Base-by-base conservation (phyloP, 2,329 filamentous ascomycete species). In the Diaporthe nobilis region DNA sequence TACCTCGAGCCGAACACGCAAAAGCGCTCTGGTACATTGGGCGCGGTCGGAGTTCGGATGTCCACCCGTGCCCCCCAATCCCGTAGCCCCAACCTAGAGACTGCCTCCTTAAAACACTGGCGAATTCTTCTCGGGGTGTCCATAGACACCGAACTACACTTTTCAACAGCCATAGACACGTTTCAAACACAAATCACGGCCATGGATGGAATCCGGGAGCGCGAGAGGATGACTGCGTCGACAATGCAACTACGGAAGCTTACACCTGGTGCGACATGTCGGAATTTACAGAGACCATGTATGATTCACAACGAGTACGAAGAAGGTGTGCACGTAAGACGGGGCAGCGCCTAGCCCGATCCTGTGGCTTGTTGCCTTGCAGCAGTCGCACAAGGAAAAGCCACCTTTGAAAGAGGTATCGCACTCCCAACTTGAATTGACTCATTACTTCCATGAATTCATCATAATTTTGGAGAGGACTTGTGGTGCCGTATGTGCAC, bases 41-140 rank as follows among this genome's bases (percentile, higher is more conserved):
- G 28, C 28, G 28, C 3, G 47, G 47, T 68, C 65, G 65, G 65
- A 28, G 3, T 68, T 68, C 65, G 65, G 65, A 9, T 28, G n/a
- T 10, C 31, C 22, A n/a, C 4, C 22, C 2, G 12, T 31, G 47
- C 22, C 7, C 31, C 31, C 65, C 65, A 68, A 68, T 53, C 34
- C 65, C 65, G 65, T 34, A 39, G 47, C 47, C 12, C 31, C 13
- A 53, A 25, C 65, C 47, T 25, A 53, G 22, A 53, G 34, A 53
- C 25, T 53, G 63, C 47, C 63, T 68, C 63, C 63, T 37, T 68
- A 53, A 68, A 68, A 68, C 63, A 28, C 65, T 53, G 47, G 63
- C 63, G 28, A 67, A 20, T 68, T 25, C 34, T 20, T 39, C 31
- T 53, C 65, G 65, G 65, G 65, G 22, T 68, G 47, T 53, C 15